Evolutionary conservation across 208 protist genomes (phyloP).

Genomic region (Phytomonas francai): DNA sequence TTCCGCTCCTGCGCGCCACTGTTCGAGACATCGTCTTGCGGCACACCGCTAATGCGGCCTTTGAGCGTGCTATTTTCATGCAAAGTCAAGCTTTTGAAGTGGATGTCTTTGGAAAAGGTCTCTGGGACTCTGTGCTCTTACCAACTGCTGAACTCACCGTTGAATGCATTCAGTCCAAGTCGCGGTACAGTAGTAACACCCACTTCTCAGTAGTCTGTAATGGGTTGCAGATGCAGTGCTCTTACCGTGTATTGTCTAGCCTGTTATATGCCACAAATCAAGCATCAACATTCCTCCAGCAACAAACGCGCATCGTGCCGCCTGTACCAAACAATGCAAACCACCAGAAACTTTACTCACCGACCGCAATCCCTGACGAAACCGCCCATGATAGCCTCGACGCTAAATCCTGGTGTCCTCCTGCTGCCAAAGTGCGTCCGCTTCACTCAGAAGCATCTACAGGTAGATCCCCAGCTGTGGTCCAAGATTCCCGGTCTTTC

Average conservation of each 20-base stretch:
- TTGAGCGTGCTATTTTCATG: constrained; percentile 18
- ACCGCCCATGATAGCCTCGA: background rate
- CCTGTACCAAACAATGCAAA: background rate
- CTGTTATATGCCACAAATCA: constrained; percentile 29
- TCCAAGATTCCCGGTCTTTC: background rate
- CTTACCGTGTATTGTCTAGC: constrained; percentile 52
- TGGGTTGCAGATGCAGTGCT: constrained; percentile 46
- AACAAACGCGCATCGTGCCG: background rate
- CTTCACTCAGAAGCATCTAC: background rate
- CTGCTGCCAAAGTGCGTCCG: background rate
- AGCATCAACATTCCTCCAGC: constrained; percentile 3
- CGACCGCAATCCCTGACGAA: background rate
- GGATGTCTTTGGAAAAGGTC: constrained; percentile 60
- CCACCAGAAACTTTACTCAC: background rate
- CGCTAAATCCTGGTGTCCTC: background rate
- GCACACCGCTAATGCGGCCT: constrained; percentile 13
- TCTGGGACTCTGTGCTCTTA: constrained; percentile 56
- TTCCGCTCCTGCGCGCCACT: constrained; percentile 42
- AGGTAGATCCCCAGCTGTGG: background rate
- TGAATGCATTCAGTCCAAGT: constrained; percentile 29
- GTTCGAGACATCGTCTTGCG: constrained; percentile 32
- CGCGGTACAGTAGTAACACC: constrained; percentile 43
- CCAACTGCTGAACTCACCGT: constrained; percentile 27
- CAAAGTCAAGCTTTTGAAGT: constrained; percentile 31
- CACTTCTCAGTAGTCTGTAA: constrained; percentile 34